Evolutionary conservation across 805 yeast species (phyloP).

Genomic region (Cyberlindnera euphorbiae): DNA sequence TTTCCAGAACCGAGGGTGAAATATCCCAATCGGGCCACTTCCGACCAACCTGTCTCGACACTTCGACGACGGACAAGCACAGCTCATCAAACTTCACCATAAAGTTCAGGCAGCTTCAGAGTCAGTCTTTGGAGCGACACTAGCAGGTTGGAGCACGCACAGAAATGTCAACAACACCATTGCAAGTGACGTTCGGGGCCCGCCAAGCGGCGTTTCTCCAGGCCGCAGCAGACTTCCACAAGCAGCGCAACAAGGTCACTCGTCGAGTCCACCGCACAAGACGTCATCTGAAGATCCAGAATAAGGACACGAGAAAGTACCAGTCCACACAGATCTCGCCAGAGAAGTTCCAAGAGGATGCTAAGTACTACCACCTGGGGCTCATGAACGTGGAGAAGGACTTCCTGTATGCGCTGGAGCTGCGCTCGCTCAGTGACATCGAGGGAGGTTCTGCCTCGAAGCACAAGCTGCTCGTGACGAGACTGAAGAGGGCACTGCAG

Average conservation of each 20-base stretch:
- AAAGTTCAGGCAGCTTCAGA: no score
- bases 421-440: slow-evolving; percentile 49
- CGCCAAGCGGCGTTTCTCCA: slow-evolving; percentile 61
- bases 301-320: slow-evolving; percentile 64
- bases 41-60: no score
- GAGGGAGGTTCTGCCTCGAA: slow-evolving; percentile 35
- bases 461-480: slow-evolving; percentile 54
- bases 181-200: slow-evolving; percentile 38
- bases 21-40: no score
- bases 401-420: slow-evolving; percentile 61
- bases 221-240: slow-evolving; percentile 63
- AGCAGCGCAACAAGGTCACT: slow-evolving; percentile 60
- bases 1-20: no score
- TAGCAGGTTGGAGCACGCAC: no score
- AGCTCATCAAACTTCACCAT: no score
- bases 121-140: no score
- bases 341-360: slow-evolving; percentile 47
- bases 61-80: no score
- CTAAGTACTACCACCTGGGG: slow-evolving; percentile 51
- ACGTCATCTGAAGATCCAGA: slow-evolving; percentile 55
- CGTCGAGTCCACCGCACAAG: slow-evolving; percentile 60
- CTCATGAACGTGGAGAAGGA: slow-evolving; percentile 76
- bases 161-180: slow-evolving; percentile 17
- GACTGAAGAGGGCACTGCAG: slow-evolving; percentile 58
- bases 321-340: slow-evolving; percentile 41